These are phyloP conservation scores for Talinum fruticosum DNA, from an alignment of 148 eudicot genomes.

Conservation along the genomic window DNA sequence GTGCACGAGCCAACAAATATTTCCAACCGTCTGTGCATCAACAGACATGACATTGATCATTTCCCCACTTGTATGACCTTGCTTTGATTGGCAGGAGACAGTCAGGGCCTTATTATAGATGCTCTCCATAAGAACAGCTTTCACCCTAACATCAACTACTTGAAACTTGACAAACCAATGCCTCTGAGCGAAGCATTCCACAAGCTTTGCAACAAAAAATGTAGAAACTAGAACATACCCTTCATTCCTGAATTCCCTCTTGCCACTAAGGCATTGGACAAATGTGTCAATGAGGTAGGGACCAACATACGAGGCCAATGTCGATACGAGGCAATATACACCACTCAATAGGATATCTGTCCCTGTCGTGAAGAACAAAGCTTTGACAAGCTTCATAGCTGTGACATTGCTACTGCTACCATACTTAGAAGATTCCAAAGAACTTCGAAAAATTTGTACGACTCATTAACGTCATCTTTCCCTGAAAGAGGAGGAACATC, in stretches of 20 bases:
- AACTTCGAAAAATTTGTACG: constrained; percentile 34
- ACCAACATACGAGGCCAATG: constrained; percentile 54
- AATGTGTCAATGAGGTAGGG: constrained; percentile 54
- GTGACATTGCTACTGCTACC: constrained; percentile 36
- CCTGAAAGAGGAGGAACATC: constrained; percentile 65
- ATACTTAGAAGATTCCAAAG: constrained; percentile 30
- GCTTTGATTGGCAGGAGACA: constrained; percentile 53
- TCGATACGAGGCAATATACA: constrained; percentile 35
- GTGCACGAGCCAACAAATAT: constrained; percentile 56
- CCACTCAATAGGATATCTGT: constrained; percentile 43
- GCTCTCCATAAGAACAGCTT: constrained; percentile 52
- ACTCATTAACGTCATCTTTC: constrained; percentile 41
- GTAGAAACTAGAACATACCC: constrained; percentile 42
- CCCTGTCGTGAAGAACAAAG: constrained; percentile 44
- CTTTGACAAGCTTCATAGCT: constrained; percentile 45
- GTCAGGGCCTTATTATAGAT: constrained; percentile 58
- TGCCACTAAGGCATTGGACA: constrained; percentile 55
- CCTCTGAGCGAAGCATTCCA: constrained; percentile 47
- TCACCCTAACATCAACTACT: constrained; percentile 41
- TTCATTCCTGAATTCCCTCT: constrained; percentile 28
- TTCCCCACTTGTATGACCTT: constrained; percentile 59
- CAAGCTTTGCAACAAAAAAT: constrained; percentile 49
- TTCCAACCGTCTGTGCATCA: constrained; percentile 56
- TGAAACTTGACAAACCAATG: constrained; percentile 55
- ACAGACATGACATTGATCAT: constrained; percentile 66